These are phyloP conservation scores for Pachysolen tannophilus DNA, from an alignment of 805 yeast species.

Conservation along the genomic window DNA sequence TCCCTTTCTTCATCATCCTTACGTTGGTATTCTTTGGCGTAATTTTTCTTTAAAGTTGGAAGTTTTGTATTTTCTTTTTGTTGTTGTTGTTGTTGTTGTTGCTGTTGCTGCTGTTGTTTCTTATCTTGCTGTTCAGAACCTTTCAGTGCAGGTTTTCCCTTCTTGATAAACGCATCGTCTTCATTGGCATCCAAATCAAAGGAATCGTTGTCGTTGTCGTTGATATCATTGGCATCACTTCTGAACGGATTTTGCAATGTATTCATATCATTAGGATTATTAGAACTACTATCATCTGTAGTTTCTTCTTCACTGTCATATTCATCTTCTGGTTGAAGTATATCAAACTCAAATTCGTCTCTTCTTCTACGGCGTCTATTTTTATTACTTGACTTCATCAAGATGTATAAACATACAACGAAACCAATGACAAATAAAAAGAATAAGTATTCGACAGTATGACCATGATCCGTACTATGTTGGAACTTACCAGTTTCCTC, in stretches of 20 bases:
- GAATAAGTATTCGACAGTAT: conserved; percentile 55
- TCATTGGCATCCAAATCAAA: too few relatives aligned
- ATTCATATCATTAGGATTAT: neutral
- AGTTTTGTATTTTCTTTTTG: conserved; percentile 11
- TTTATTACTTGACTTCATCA: conserved; percentile 31
- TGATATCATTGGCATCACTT: too few relatives aligned
- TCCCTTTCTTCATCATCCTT: conserved; percentile 30
- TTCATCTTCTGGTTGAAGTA: conserved; percentile 57
- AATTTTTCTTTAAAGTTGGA: conserved; percentile 5
- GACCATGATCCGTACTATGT: conserved; percentile 32
- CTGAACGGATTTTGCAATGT: too few relatives aligned
- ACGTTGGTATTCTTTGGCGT: conserved; percentile 12
- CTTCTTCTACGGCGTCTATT: conserved; percentile 41
- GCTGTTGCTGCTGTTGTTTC: conserved; percentile 3
- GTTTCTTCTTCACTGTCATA: conserved; percentile 22
- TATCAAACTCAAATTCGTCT: conserved; percentile 71
- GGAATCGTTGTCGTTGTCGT: too few relatives aligned
- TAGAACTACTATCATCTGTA: conserved; percentile 14
- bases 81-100: conserved; percentile 9
- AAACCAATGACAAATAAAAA: conserved; percentile 55
- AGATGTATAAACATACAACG: conserved; percentile 33
- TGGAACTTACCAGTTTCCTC: conserved; percentile 24
- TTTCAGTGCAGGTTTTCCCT: too few relatives aligned
- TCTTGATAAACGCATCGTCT: too few relatives aligned
- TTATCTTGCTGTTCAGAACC: too few relatives aligned